A percentile compares a stretch with the other conserved stretches of the same genome.
phyloP scores from a whole-genome alignment of 1,284 basidiomycete species.

The Puccinia sorghi region DNA sequence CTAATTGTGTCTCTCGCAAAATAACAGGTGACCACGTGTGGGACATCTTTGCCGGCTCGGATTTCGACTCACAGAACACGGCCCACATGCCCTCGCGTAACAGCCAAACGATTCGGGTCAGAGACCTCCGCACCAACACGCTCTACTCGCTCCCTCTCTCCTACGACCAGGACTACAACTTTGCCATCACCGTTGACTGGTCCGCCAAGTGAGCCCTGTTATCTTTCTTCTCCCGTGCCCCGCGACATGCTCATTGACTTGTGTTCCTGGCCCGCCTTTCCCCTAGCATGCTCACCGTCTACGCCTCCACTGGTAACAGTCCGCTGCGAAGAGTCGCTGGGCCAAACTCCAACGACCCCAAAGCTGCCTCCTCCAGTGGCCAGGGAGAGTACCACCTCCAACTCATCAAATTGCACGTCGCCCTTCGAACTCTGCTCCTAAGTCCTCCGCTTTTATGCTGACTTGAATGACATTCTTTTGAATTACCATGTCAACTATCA shows the following conservation, averaged over 20 bases:
- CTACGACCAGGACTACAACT: slow-evolving; percentile 9
- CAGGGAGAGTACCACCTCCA: slow-evolving; percentile 27
- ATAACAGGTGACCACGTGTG: slow-evolving; percentile 26
- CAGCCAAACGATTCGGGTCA: slow-evolving; percentile 15
- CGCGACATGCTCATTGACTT: neutral
- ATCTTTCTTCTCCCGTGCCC: neutral
- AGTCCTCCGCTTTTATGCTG: too few species aligned
- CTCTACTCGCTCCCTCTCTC: neutral
- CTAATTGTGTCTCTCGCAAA: neutral
- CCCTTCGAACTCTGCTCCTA: neutral
- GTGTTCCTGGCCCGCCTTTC: too few species aligned
- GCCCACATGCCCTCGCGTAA: slow-evolving; percentile 3
- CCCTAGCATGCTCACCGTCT: slow-evolving; percentile 20
- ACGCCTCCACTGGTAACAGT: neutral
- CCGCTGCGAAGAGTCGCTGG: neutral
- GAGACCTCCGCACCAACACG: slow-evolving; percentile 1
- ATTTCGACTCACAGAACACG: slow-evolving; percentile 5
- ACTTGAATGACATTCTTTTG: neutral
- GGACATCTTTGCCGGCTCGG: slow-evolving; percentile 20
- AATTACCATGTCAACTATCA: neutral
- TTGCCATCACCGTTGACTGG: slow-evolving; percentile 38
- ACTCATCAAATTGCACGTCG: slow-evolving; percentile 24
- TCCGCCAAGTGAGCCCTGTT: neutral
- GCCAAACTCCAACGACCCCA: slow-evolving; percentile 1
- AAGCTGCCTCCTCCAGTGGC: neutral